Evolutionary conservation across 331 rosid genomes (phyloP), one percentile per base, ranked within the genome.

Genomic region (Rosa hybrid): DNA sequence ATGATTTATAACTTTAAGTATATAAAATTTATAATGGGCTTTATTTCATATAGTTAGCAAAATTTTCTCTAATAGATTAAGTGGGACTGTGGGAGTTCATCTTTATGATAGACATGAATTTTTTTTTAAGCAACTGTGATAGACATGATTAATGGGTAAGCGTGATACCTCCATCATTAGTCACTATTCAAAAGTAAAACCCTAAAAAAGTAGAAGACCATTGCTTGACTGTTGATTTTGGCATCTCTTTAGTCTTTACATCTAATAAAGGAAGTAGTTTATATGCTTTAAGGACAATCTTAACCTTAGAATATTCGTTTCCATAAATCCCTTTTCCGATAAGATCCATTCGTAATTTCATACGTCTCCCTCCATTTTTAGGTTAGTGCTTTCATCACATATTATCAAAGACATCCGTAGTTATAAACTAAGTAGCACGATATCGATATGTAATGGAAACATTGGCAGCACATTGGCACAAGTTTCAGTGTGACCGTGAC

Each of bases 181-280:
- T 23, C 56, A 44, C 56, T 59, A 2, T 16, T 59, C 71, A 44
- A 6, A 77, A 77, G 49, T 64, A 5, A 20, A 63, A 65, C 30
- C 34, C 72, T 11, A 25, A 2, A 64, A 63, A 62, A 12, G 14
- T 63, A 6, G 42, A 14, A 8, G 71, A 23, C n/a, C 48, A 59
- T 62, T 45, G 34, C 45, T 62, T 25, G 72, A 46, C 38, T 30
- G 14, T 1, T 63, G 21, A 63, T 77, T 48, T 76, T 77, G 72
- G 62, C 80, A 77, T 77, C 72, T 77, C 48, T 76, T 76, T 30
- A 16, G 16, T 77, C 62, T 76, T 76, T 30, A 16, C 16, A 64
- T 46, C 13, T 41, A 44, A 42, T 12, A 41, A 25, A 16, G 30
- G 10, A 42, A 42, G 41, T 6, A 49, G 21, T 57, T 10, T 57